These are phyloP conservation scores for Leucocoprinus birnbaumii DNA, from an alignment of 768 basidiomycete genomes.

Conservation along the genomic window DNA sequence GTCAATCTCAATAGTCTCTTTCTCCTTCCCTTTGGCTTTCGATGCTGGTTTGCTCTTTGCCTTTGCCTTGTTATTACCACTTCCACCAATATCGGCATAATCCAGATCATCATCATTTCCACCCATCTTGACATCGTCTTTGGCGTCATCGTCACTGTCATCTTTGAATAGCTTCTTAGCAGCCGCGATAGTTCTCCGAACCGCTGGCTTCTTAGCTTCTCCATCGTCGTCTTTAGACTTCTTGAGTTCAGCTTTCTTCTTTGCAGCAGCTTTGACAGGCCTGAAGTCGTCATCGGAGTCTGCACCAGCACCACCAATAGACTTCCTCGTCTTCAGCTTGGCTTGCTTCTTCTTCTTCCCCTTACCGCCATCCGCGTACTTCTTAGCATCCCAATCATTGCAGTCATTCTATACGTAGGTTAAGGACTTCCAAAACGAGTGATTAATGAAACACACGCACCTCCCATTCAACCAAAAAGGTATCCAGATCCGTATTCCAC, in stretches of 20 bases:
- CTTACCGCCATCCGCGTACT: slow-evolving; percentile 29
- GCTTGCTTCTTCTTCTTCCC: slow-evolving; percentile 51
- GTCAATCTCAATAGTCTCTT: slow-evolving; percentile 19
- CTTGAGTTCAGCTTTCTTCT: slow-evolving; percentile 33
- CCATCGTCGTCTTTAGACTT: slow-evolving; percentile 19
- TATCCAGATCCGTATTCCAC: slow-evolving; percentile 89
- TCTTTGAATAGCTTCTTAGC: slow-evolving; percentile 19
- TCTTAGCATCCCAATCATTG: slow-evolving; percentile 45
- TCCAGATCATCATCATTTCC: slow-evolving; percentile 6
- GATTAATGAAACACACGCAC: slow-evolving; percentile 38
- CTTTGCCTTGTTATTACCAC: not conserved
- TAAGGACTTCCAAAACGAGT: not conserved
- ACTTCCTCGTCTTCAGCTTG: slow-evolving; percentile 45
- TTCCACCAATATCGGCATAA: slow-evolving; percentile 1
- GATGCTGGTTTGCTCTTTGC: not conserved
- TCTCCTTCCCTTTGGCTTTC: slow-evolving; percentile 13
- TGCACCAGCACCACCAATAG: slow-evolving; percentile 30
- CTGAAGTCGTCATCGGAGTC: slow-evolving; percentile 46
- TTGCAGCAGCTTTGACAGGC: slow-evolving; percentile 38
- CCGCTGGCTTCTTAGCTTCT: slow-evolving; percentile 17
- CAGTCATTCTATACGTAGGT: slow-evolving; percentile 33
- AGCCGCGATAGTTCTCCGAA: slow-evolving; percentile 12
- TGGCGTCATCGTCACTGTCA: slow-evolving; percentile 13
- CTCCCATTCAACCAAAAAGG: slow-evolving; percentile 82
- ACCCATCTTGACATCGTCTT: not conserved